phyloP scores from a whole-genome alignment of 1,139 yeast species.

The Kazachstania sp. region DNA sequence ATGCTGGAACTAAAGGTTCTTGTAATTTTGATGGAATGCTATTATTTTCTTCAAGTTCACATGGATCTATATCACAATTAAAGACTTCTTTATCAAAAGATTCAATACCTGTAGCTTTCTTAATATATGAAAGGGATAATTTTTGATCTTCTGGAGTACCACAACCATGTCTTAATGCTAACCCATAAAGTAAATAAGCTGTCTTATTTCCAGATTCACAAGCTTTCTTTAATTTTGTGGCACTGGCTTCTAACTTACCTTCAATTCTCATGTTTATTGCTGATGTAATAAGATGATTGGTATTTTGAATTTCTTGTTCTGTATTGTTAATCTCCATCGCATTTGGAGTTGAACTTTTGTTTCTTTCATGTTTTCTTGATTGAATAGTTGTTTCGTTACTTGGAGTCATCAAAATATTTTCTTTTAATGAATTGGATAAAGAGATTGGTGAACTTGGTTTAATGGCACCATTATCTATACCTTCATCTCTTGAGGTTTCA shows the following conservation, averaged over 20 bases:
- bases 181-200: slow-evolving; percentile 66
- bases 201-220: slow-evolving; percentile 43
- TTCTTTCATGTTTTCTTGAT: background rate
- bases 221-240: slow-evolving; percentile 49
- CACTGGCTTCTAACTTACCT: slow-evolving; percentile 60
- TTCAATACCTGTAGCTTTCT: slow-evolving; percentile 37
- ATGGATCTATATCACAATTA: slow-evolving; percentile 30
- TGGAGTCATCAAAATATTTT: background rate
- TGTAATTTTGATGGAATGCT: slow-evolving; percentile 22
- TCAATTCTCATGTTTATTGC: slow-evolving; percentile 49
- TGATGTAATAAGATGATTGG: slow-evolving; percentile 19
- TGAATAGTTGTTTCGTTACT: background rate
- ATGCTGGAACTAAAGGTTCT: slow-evolving; percentile 35
- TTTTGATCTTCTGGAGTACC: slow-evolving; percentile 56
- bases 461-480: background rate
- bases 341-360: background rate
- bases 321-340: background rate
- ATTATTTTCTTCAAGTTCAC: slow-evolving; percentile 17
- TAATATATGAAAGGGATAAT: slow-evolving; percentile 55
- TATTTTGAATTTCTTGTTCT: background rate
- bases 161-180: slow-evolving; percentile 61
- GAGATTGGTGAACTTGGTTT: slow-evolving; percentile 1
- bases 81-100: slow-evolving; percentile 24
- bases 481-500: background rate
- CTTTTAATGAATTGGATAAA: background rate